Evolutionary conservation across 148 eudicot genomes (phyloP), one percentile per base, ranked within the genome.

Genomic region (Diospyros kaki): DNA sequence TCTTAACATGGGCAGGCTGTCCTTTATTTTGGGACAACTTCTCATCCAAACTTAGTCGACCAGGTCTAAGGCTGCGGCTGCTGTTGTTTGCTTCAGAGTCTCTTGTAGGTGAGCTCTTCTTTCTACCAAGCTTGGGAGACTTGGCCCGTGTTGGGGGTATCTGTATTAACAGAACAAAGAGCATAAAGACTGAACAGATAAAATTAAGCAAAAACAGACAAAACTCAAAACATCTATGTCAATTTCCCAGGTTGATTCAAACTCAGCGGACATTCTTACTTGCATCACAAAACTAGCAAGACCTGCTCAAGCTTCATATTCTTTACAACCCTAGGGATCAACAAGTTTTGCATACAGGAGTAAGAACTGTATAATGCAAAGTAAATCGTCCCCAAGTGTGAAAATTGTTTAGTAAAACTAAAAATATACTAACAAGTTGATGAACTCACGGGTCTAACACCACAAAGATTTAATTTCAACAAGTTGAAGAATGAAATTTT

Each of bases 121-220:
- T 90, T 68, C 96, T 84, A 54, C 96, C 98, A 50, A 93, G 87
- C 87, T 89, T 93, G 28, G 98, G 98, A 38, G 98, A 93, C 80
- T 81, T 89, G 13, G 97, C 87, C 69, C 97, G 86, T 2, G 97
- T 93, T 73, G 89, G 81, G 50, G 96, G 97, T 59, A 89, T 86
- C 96, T 93, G 84, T 68, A 79, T 67, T 59, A 78, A 38, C 41
- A 28, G 56, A 39, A 5, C 4, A 52, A 6, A 79, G 55, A 38
- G 7, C 61, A 42, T 46, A 4, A 52, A 69, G 18, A 39, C 69
- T 60, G 40, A 77, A 71, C 66, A 68, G 11, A 4, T 3, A 40
- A 44, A 2, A 12, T 14, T 28, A 40, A 59, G 7, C 28, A 2
- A 11, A 5, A 3, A 12, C 43, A 6, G 54, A 15, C 40, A 4